A percentile compares a stretch with the other conserved stretches of the same genome.
Conservation (phyloP, 306 rosid species). For the Ammopiptanthus mongolicus region DNA sequence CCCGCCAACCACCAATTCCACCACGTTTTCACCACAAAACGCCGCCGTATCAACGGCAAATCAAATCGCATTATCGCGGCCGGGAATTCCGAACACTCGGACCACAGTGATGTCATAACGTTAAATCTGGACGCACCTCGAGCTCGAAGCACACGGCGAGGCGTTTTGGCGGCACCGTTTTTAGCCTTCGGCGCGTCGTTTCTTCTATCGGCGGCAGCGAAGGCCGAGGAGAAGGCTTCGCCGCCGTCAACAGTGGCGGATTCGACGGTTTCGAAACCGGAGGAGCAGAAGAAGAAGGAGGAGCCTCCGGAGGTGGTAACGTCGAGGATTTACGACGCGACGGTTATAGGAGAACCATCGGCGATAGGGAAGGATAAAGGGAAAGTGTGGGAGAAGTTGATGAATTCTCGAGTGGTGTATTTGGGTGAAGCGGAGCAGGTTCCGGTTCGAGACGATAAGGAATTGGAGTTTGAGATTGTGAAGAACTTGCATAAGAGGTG, state of each 20-base stretch:
- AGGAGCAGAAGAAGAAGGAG: slow-evolving; percentile 34
- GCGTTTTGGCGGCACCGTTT: slow-evolving; percentile 54
- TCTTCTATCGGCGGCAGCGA: slow-evolving; percentile 47
- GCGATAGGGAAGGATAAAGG: slow-evolving; percentile 83
- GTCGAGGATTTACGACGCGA: slow-evolving; percentile 85
- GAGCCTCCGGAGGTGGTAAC: slow-evolving; percentile 48
- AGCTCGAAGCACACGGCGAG: slow-evolving; percentile 41
- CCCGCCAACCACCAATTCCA: slow-evolving; percentile 21
- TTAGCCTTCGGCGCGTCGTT: slow-evolving; percentile 58
- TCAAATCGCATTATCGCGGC: slow-evolving; percentile 16
- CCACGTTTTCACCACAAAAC: slow-evolving; percentile 16
- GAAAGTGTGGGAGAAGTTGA: slow-evolving; percentile 93
- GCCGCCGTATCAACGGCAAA: slow-evolving; percentile 25
- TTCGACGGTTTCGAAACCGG: slow-evolving; percentile 15
- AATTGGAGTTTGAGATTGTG: slow-evolving; percentile 83
- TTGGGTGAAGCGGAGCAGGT: slow-evolving; percentile 95
- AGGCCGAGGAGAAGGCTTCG: slow-evolving; percentile 46
- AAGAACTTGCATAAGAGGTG: slow-evolving; percentile 63
- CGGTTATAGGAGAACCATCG: slow-evolving; percentile 86
- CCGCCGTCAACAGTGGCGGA: slow-evolving; percentile 1
- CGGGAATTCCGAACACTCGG: not conserved
- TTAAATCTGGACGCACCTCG: not conserved
- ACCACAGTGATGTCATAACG: not conserved
- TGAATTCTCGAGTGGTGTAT: slow-evolving; percentile 76
- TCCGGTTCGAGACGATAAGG: slow-evolving; percentile 84